Percentiles rank a stretch among this genome's conserved stretches.
Evolutionary conservation across 2,329 filamentous ascomycete genomes (phyloP).

Genomic region (Hirsutella minnesotensis): DNA sequence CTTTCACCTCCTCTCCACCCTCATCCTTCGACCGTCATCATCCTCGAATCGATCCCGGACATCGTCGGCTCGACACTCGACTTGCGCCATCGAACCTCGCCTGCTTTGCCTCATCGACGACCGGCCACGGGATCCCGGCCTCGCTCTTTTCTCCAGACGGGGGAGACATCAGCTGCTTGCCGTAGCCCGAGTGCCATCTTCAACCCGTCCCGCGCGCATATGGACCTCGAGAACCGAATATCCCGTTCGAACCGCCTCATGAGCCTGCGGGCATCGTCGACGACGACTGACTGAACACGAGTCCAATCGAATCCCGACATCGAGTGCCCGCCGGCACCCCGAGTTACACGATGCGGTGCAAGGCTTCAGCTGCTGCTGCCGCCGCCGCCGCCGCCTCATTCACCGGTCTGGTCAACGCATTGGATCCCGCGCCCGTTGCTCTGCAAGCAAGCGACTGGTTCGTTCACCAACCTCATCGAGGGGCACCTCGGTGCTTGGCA

Average conservation of each 20-base stretch:
- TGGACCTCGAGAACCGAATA: background rate
- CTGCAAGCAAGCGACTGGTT: slow-evolving; percentile 12
- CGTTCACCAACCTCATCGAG: background rate
- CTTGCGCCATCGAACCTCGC: background rate
- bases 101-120: background rate
- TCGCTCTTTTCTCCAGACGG: background rate
- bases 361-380: slow-evolving; percentile 2
- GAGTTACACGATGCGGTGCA: slow-evolving; percentile 6
- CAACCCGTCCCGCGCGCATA: background rate
- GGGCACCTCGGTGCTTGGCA: background rate
- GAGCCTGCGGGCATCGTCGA: background rate
- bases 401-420: slow-evolving; percentile 2
- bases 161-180: slow-evolving; percentile 1
- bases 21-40: background rate
- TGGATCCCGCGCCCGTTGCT: slow-evolving; percentile 10
- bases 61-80: background rate
- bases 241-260: background rate
- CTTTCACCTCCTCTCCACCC: background rate
- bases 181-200: background rate
- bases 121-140: background rate
- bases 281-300: background rate
- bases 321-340: background rate
- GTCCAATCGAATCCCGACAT: background rate
- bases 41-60: background rate
- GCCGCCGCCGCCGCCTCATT: slow-evolving; percentile 3